Conservation (phyloP, 73 alveolate species). For the Diophrys sp. region DNA sequence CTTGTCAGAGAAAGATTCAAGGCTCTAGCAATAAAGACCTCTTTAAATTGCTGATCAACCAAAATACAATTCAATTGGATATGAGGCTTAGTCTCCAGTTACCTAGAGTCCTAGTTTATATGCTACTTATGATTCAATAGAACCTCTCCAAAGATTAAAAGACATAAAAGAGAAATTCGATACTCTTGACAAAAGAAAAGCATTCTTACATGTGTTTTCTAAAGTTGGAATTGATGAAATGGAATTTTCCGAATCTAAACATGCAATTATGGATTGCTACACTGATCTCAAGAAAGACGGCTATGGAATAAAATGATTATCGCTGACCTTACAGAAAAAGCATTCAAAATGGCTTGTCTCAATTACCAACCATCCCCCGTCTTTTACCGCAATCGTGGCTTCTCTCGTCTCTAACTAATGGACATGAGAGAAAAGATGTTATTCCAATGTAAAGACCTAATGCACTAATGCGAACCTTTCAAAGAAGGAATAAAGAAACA, state of each 20-base stretch:
- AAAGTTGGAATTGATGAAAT: constrained; percentile 83
- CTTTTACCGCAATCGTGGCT: not conserved
- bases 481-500: not conserved
- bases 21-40: too few relatives aligned
- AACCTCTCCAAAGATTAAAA: constrained; percentile 31
- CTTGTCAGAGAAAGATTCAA: too few relatives aligned
- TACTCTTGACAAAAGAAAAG: constrained; percentile 38
- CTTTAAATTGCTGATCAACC: too few relatives aligned
- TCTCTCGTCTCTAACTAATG: not conserved
- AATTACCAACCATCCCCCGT: not conserved
- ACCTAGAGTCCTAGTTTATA: too few relatives aligned
- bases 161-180: constrained; percentile 53
- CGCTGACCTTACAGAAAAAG: not conserved
- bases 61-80: too few relatives aligned
- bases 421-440: not conserved
- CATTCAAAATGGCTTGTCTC: not conserved
- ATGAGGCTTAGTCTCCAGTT: too few relatives aligned
- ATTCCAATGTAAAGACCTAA: not conserved
- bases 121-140: too few relatives aligned
- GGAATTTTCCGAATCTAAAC: constrained; percentile 81
- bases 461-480: not conserved
- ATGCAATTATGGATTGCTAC: too few relatives aligned
- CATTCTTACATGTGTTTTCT: constrained; percentile 61
- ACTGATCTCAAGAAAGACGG: too few relatives aligned
- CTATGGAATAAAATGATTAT: too few relatives aligned